A percentile compares a stretch with the other conserved stretches of the same genome.
These are phyloP conservation scores for Chalciporus piperatus DNA, from an alignment of 768 basidiomycete species.

Conservation along the genomic window DNA sequence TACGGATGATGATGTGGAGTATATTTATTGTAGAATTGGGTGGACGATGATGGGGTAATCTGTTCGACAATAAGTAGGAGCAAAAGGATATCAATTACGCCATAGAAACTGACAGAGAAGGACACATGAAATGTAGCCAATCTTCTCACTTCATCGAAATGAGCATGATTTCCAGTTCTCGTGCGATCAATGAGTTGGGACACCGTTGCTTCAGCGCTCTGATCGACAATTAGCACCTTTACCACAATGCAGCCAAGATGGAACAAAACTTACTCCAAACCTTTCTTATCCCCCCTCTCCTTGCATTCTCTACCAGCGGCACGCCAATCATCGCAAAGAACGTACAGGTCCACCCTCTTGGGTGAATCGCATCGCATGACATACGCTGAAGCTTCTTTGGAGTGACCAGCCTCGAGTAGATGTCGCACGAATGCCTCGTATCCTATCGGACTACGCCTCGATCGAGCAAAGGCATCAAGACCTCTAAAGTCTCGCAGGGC, in stretches of 20 bases:
- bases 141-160: slow-evolving; percentile 61
- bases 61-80: no score
- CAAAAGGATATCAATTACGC: no score
- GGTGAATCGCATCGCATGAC: slow-evolving; percentile 83
- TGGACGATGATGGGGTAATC: slow-evolving; percentile 41
- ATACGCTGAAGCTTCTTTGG: slow-evolving; percentile 73
- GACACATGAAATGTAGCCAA: background rate
- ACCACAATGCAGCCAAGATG: background rate
- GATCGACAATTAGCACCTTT: slow-evolving; percentile 5
- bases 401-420: slow-evolving; percentile 69
- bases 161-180: slow-evolving; percentile 70
- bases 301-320: slow-evolving; percentile 87
- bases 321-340: slow-evolving; percentile 88
- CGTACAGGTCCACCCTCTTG: slow-evolving; percentile 82
- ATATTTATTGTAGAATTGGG: slow-evolving; percentile 69
- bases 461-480: slow-evolving; percentile 81
- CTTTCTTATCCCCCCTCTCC: slow-evolving; percentile 80
- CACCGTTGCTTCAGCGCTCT: slow-evolving; percentile 72
- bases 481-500: slow-evolving; percentile 81
- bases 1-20: slow-evolving; percentile 55
- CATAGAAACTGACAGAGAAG: background rate
- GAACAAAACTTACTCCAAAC: slow-evolving; percentile 67
- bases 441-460: slow-evolving; percentile 90
- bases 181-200: slow-evolving; percentile 75
- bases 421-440: slow-evolving; percentile 89